These are phyloP conservation scores for Talaromyces stipitatus DNA, from an alignment of 495 filamentous ascomycete species.

Conservation along the genomic window DNA sequence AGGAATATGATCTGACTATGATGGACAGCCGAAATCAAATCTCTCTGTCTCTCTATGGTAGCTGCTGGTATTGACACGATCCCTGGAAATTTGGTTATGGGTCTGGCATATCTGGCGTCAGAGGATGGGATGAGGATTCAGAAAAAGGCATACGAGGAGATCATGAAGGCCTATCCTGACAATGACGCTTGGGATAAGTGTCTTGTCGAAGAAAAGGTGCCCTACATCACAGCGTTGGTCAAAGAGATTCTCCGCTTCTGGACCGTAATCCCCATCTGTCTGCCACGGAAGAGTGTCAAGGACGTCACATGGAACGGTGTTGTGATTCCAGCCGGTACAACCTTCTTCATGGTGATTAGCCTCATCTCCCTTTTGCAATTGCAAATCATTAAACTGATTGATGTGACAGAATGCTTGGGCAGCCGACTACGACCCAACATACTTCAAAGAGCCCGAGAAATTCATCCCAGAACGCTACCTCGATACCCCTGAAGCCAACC, in stretches of 20 bases:
- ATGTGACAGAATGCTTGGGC: conserved; percentile 53
- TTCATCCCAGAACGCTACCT: conserved; percentile 63
- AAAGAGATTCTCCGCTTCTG: conserved; percentile 66
- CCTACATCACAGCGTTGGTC: conserved; percentile 61
- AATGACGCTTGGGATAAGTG: conserved; percentile 59
- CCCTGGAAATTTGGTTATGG: conserved; percentile 63
- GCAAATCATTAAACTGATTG: not conserved
- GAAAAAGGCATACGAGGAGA: conserved; percentile 53
- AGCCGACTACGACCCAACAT: conserved; percentile 57
- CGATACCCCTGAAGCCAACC: conserved; percentile 39
- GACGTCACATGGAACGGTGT: conserved; percentile 54
- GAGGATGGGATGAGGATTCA: conserved; percentile 56
- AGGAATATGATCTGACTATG: not conserved
- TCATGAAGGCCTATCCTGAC: conserved; percentile 56
- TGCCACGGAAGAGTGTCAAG: conserved; percentile 57
- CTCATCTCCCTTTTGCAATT: not conserved
- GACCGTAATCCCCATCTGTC: conserved; percentile 66
- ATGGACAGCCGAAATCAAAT: conserved; percentile 54
- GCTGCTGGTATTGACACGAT: conserved; percentile 65
- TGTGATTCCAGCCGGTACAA: conserved; percentile 54
- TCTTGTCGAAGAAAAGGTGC: conserved; percentile 60
- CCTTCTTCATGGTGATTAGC: conserved; percentile 58
- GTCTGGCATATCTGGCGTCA: conserved; percentile 60
- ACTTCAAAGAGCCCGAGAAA: conserved; percentile 51
- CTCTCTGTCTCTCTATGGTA: conserved; percentile 70